phyloP scores from a whole-genome alignment of 441 rosid genomes.

The Corymbia calophylla region DNA sequence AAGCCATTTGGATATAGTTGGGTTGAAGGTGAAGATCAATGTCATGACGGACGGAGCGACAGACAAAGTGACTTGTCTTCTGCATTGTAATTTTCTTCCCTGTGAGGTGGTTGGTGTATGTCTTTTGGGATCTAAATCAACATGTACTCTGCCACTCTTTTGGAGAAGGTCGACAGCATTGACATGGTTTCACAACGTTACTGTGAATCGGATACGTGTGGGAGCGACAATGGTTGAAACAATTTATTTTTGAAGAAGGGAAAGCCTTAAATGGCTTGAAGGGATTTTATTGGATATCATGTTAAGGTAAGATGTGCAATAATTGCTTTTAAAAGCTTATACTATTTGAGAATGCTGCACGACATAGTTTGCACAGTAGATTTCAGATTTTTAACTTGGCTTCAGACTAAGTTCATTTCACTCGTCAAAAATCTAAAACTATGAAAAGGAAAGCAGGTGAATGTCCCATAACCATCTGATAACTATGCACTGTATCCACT shows the following conservation, averaged over 20 bases:
- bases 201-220: background rate
- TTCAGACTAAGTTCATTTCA: background rate
- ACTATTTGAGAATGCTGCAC: background rate
- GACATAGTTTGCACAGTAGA: background rate
- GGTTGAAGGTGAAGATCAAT: conserved; percentile 5
- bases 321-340: background rate
- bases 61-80: background rate
- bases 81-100: background rate
- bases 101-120: background rate
- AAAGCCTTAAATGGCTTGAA: background rate
- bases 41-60: background rate
- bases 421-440: background rate
- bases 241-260: background rate
- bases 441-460: background rate
- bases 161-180: background rate
- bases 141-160: background rate
- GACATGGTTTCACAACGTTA: background rate
- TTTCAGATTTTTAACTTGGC: background rate
- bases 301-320: background rate
- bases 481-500: background rate
- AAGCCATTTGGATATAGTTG: conserved; percentile 17
- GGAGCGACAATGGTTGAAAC: background rate
- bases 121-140: background rate
- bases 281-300: background rate
- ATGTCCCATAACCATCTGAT: background rate